phyloP scores from a whole-genome alignment of 768 basidiomycete species.

The Hericium rajendrae region DNA sequence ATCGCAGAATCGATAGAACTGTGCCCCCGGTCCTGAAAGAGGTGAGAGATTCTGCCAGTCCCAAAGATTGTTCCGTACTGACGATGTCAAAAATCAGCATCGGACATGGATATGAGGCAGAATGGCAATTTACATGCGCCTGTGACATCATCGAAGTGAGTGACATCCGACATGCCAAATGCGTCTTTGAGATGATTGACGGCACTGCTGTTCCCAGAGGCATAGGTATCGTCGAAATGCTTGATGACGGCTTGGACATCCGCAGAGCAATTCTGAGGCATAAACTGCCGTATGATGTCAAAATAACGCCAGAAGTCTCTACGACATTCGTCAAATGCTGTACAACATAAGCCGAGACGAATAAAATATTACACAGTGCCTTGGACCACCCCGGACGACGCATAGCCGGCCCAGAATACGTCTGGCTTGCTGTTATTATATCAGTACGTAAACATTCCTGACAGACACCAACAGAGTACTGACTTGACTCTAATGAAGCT shows the following conservation, averaged over 20 bases:
- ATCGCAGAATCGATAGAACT: slow-evolving; percentile 57
- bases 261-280: slow-evolving; percentile 66
- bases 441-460: neutral
- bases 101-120: neutral
- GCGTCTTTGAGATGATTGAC: slow-evolving; percentile 45
- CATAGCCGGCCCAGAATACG: slow-evolving; percentile 54
- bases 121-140: slow-evolving; percentile 33
- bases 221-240: slow-evolving; percentile 51
- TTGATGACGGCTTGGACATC: slow-evolving; percentile 57
- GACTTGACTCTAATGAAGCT: slow-evolving; percentile 43
- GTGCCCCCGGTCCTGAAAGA: slow-evolving; percentile 28
- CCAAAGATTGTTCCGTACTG: slow-evolving; percentile 41
- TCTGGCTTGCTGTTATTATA: slow-evolving; percentile 38
- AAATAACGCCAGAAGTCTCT: slow-evolving; percentile 66
- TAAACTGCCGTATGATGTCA: slow-evolving; percentile 57
- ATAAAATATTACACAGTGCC: slow-evolving; percentile 32
- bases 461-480: slow-evolving; percentile 52
- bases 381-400: slow-evolving; percentile 60
- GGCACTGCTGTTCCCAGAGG: slow-evolving; percentile 30
- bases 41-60: slow-evolving; percentile 65
- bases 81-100: neutral
- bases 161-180: slow-evolving; percentile 49
- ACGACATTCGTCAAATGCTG: neutral
- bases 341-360: neutral
- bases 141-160: slow-evolving; percentile 59